A percentile compares a stretch with the other conserved stretches of the same genome.
These are phyloP conservation scores for Zygosaccharomyces pseudorouxii DNA, from an alignment of 805 yeast genomes.

Conservation along the genomic window DNA sequence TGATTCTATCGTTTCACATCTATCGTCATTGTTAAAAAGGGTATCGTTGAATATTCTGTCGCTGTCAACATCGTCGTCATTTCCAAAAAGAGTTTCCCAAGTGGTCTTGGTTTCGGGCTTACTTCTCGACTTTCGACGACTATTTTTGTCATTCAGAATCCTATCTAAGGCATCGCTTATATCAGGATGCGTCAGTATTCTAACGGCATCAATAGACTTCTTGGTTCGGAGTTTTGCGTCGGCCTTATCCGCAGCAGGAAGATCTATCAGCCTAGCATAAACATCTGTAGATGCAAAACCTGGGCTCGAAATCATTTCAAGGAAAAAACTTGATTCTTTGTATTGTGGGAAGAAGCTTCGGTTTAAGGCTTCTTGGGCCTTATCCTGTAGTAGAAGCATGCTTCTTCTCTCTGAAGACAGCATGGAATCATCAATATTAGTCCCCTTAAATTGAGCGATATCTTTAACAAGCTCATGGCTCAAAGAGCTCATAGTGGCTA, in stretches of 20 bases:
- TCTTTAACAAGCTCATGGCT: slow-evolving; percentile 20
- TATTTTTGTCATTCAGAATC: slow-evolving; percentile 28
- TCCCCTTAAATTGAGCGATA: slow-evolving; percentile 12
- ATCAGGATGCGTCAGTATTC: slow-evolving; percentile 25
- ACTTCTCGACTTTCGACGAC: slow-evolving; percentile 2
- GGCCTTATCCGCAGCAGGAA: slow-evolving; percentile 14
- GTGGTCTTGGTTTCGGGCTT: neutral
- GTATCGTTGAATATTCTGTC: slow-evolving; percentile 14
- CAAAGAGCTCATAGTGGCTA: slow-evolving; percentile 20
- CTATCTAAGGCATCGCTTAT: slow-evolving; percentile 34
- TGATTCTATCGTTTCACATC: neutral
- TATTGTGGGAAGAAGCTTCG: slow-evolving; percentile 53
- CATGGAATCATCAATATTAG: slow-evolving; percentile 15
- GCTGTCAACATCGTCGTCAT: slow-evolving; percentile 7
- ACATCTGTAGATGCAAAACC: slow-evolving; percentile 32
- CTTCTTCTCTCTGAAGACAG: slow-evolving; percentile 49
- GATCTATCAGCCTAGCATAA: slow-evolving; percentile 23
- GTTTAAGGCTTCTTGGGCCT: slow-evolving; percentile 48
- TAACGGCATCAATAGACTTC: slow-evolving; percentile 9
- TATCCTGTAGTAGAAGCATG: slow-evolving; percentile 55
- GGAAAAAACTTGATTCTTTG: slow-evolving; percentile 51
- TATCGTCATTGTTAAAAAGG: slow-evolving; percentile 13
- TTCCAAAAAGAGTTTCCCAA: slow-evolving; percentile 14
- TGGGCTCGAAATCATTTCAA: slow-evolving; percentile 48
- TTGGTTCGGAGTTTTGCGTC: slow-evolving; percentile 12